Percentiles rank a stretch among this genome's conserved stretches.
Evolutionary conservation across 768 basidiomycete species (phyloP).

Genomic region (Naganishia antarctica): DNA sequence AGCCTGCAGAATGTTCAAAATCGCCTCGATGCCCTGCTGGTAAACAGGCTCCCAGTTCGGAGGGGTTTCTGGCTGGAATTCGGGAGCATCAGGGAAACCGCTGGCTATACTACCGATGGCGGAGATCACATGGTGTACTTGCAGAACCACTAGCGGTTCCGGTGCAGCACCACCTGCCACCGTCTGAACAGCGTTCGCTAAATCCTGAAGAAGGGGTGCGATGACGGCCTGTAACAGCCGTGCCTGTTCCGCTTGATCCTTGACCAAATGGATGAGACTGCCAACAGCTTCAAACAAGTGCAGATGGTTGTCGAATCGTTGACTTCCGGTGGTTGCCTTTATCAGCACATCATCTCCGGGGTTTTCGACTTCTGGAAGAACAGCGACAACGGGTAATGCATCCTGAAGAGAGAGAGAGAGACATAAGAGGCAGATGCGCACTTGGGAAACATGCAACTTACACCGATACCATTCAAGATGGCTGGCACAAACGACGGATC

Average conservation of each 20-base stretch:
- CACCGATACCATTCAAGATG: slow-evolving; percentile 58
- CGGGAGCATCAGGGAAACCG: slow-evolving; percentile 72
- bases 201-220: slow-evolving; percentile 70
- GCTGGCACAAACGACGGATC: slow-evolving; percentile 64
- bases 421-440: slow-evolving; percentile 50
- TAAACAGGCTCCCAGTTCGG: slow-evolving; percentile 72
- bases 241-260: slow-evolving; percentile 62
- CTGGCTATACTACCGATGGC: slow-evolving; percentile 91
- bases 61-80: slow-evolving; percentile 56
- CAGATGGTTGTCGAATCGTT: slow-evolving; percentile 78
- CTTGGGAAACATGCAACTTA: slow-evolving; percentile 31
- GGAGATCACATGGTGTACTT: slow-evolving; percentile 87
- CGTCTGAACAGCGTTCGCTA: slow-evolving; percentile 54
- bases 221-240: slow-evolving; percentile 65
- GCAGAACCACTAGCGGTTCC: slow-evolving; percentile 73
- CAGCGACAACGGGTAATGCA: slow-evolving; percentile 67
- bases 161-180: slow-evolving; percentile 55
- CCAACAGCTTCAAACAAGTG: slow-evolving; percentile 93
- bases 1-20: slow-evolving; percentile 77
- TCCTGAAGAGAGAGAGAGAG: slow-evolving; percentile 58
- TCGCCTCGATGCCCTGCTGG: slow-evolving; percentile 74
- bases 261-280: slow-evolving; percentile 71
- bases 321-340: slow-evolving; percentile 70
- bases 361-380: slow-evolving; percentile 71
- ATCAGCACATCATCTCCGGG: slow-evolving; percentile 62